Base-by-base conservation (phyloP, 2,329 filamentous ascomycete species). In the Zasmidium citrigriseum region DNA sequence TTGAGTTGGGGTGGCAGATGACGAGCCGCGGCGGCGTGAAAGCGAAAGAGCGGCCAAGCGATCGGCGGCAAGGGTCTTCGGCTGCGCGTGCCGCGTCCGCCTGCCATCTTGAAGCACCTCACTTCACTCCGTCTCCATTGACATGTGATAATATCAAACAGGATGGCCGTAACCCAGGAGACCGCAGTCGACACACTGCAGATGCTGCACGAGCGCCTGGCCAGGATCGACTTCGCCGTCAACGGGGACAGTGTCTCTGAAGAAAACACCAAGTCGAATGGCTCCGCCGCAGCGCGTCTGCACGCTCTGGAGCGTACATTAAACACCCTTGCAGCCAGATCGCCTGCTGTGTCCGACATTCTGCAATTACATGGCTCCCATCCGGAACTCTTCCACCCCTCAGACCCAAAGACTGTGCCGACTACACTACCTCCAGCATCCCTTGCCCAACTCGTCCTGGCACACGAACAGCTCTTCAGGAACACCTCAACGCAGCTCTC, bases 141-240 rank as follows among this genome's bases (percentile, higher is more conserved):
- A 44, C 63, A 57, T 62, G 56, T 59, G 54, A 60, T 47, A 58
- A 16, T 38, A 10, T 14, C 5, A 54, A 12, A 47, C 20, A 16
- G 7, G 16, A 61, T 62, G 60, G 58, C 52, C 23, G 50, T 53
- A 2, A 46, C 54, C 11, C 29, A 47, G n/a, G 47, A 61, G 11
- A 65, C 61, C 7, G 58, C 62, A 18, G 59, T 55, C 5, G 59
- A 64, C 45, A 81, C 79, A 1, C 73, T 78, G 52, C 67, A 72
- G 4, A 66, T 77, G 55, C 72, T 82, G 12, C 77, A 81, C 62
- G 76, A 76, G 53, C 74, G 79, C 11, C 67, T 82, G 47, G 71
- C 73, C 34, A 73, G 78, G 3, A 59, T 82, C 25, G 74, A 77
- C 51, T 80, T 78, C 60, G 58, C 76, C 9, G 67, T 81, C 23